A percentile compares a stretch with the other conserved stretches of the same genome.
These are phyloP conservation scores for Phytophthora hibernalis DNA, from an alignment of 352 stramenopile species.

Conservation along the genomic window DNA sequence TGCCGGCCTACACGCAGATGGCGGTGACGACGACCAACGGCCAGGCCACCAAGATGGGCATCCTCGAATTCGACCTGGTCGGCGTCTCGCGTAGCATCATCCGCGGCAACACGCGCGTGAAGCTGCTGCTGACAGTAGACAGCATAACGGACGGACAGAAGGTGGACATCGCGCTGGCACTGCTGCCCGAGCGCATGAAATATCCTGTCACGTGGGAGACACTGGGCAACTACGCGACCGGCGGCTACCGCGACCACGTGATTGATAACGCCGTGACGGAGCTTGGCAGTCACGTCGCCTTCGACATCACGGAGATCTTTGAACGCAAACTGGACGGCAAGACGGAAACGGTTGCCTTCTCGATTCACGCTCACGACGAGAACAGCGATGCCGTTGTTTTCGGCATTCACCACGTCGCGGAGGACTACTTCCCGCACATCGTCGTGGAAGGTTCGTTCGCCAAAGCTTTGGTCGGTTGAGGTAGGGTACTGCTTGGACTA, in stretches of 20 bases:
- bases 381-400: slow-evolving; percentile 63
- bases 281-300: slow-evolving; percentile 70
- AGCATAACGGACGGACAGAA: slow-evolving; percentile 48
- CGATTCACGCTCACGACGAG: slow-evolving; percentile 59
- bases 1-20: slow-evolving; percentile 69
- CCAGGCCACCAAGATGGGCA: slow-evolving; percentile 57
- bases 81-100: slow-evolving; percentile 74
- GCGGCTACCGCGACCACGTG: slow-evolving; percentile 52
- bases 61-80: slow-evolving; percentile 75
- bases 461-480: neutral
- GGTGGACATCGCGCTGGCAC: slow-evolving; percentile 60
- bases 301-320: slow-evolving; percentile 87
- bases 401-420: slow-evolving; percentile 62
- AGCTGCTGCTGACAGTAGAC: slow-evolving; percentile 77
- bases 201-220: slow-evolving; percentile 78
- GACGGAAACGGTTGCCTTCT: slow-evolving; percentile 64
- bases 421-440: slow-evolving; percentile 82
- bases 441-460: slow-evolving; percentile 64
- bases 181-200: slow-evolving; percentile 48
- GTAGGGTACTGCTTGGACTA: neutral
- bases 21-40: slow-evolving; percentile 52
- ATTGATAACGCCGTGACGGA: slow-evolving; percentile 61
- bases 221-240: slow-evolving; percentile 44
- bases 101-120: slow-evolving; percentile 68
- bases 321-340: slow-evolving; percentile 51